Evolutionary conservation across 805 yeast species (phyloP).

Genomic region (Jamesozyma hellenica): DNA sequence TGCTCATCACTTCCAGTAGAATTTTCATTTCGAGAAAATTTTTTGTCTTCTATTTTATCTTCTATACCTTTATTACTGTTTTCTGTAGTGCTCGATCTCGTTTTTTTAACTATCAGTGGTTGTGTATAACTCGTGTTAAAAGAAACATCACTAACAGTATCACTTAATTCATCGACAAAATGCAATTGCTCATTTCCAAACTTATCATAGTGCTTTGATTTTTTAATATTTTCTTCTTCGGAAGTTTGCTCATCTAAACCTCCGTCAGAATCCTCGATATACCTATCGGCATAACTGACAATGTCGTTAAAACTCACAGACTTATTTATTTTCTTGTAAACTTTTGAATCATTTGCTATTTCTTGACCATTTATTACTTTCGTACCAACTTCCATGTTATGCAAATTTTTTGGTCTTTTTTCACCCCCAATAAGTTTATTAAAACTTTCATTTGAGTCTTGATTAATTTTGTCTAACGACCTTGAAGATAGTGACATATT

Average conservation of each 20-base stretch:
- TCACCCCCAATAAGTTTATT: conserved; percentile 5
- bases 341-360: too few relatives aligned
- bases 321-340: conserved; percentile 18
- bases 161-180: conserved; percentile 22
- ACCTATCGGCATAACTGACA: conserved; percentile 27
- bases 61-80: conserved; percentile 4
- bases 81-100: conserved; percentile 2
- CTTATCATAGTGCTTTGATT: conserved; percentile 23
- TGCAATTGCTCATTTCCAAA: conserved; percentile 31
- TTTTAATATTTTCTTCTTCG: conserved; percentile 10
- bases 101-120: conserved; percentile 22
- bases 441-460: conserved; percentile 1
- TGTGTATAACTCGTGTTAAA: conserved; percentile 22
- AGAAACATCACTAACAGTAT: conserved; percentile 28
- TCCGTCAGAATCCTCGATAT: conserved; percentile 10
- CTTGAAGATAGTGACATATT: conserved; percentile 30
- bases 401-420: not conserved
- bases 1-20: not conserved
- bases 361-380: not conserved
- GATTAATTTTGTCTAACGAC: not conserved
- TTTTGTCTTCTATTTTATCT: conserved; percentile 2
- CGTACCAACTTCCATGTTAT: not conserved
- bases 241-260: not conserved
- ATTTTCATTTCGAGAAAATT: not conserved
- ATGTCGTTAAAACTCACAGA: conserved; percentile 29